Evolutionary conservation across 169 alveolate genomes (phyloP).

Genomic region (Pseudocohnilembus persalinus): DNA sequence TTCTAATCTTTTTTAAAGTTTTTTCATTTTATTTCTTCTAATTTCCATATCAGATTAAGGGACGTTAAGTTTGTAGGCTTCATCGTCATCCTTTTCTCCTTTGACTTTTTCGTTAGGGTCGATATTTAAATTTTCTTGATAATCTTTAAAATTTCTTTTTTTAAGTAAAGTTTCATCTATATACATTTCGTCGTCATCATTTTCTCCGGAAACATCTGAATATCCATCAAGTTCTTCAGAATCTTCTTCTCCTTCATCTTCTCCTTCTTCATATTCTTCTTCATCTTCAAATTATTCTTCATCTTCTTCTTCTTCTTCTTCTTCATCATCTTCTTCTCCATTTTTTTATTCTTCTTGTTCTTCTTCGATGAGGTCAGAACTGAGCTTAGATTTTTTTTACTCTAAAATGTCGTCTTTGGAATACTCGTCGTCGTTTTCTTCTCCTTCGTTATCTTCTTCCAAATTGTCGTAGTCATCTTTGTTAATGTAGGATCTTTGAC

Average conservation of each 20-base stretch:
- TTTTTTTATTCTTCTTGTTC: slow-evolving; percentile 11
- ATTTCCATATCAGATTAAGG: slow-evolving; percentile 50
- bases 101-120: slow-evolving; percentile 32
- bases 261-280: neutral
- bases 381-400: no score
- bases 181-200: slow-evolving; percentile 12
- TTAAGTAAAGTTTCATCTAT: neutral
- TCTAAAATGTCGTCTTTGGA: no score
- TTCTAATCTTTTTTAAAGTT: slow-evolving; percentile 29
- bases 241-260: slow-evolving; percentile 8
- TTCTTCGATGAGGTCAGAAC: slow-evolving; percentile 3
- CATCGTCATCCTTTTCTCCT: slow-evolving; percentile 37
- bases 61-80: slow-evolving; percentile 25
- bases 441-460: no score
- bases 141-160: neutral
- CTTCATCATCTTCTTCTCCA: slow-evolving; percentile 29
- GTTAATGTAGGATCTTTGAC: no score
- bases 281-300: neutral
- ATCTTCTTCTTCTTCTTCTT: neutral
- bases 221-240: neutral
- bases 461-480: no score
- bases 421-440: no score
- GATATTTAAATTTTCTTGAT: neutral
- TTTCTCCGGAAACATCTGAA: neutral
- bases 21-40: slow-evolving; percentile 51